Evolutionary conservation across 2,329 filamentous ascomycete genomes (phyloP).

Genomic region (Metarhizium anisopliae): DNA sequence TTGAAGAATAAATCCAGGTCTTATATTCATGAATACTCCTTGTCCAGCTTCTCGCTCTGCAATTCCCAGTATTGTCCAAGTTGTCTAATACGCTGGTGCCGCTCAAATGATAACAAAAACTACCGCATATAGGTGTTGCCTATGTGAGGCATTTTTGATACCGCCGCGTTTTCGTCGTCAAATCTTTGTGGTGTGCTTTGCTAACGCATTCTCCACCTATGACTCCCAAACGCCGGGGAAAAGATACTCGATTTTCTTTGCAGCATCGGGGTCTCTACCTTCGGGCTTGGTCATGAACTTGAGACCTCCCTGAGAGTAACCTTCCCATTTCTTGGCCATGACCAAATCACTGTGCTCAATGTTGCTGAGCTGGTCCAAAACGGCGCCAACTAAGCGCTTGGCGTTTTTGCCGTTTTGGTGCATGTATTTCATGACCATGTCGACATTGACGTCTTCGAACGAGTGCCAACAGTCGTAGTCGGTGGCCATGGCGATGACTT

Average conservation of each 20-base stretch:
- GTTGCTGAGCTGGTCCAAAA: constrained; percentile 76
- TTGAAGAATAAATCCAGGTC: too few species aligned
- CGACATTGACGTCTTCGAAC: constrained; percentile 76
- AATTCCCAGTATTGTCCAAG: too few species aligned
- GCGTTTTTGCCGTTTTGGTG: constrained; percentile 86
- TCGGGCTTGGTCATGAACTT: constrained; percentile 73
- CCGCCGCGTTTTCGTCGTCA: background rate
- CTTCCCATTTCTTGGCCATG: constrained; percentile 71
- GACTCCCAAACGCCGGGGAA: constrained; percentile 70
- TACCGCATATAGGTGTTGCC: background rate
- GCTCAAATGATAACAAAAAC: too few species aligned
- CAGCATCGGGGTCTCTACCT: constrained; percentile 63
- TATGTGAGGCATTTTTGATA: background rate
- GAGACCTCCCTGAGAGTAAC: constrained; percentile 67
- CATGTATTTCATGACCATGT: constrained; percentile 98
- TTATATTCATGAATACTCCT: too few species aligned
- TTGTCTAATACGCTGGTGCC: too few species aligned
- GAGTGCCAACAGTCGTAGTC: constrained; percentile 99
- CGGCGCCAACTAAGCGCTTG: constrained; percentile 71
- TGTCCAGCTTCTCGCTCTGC: too few species aligned
- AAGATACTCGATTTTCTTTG: constrained; percentile 74
- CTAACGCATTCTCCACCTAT: constrained; percentile 7
- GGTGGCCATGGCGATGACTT: constrained; percentile 99
- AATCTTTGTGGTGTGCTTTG: background rate
- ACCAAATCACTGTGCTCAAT: constrained; percentile 69